Percentiles rank a stretch among this genome's conserved stretches.
phyloP scores from a whole-genome alignment of 352 stramenopile species.

The Globisporangium polare region DNA sequence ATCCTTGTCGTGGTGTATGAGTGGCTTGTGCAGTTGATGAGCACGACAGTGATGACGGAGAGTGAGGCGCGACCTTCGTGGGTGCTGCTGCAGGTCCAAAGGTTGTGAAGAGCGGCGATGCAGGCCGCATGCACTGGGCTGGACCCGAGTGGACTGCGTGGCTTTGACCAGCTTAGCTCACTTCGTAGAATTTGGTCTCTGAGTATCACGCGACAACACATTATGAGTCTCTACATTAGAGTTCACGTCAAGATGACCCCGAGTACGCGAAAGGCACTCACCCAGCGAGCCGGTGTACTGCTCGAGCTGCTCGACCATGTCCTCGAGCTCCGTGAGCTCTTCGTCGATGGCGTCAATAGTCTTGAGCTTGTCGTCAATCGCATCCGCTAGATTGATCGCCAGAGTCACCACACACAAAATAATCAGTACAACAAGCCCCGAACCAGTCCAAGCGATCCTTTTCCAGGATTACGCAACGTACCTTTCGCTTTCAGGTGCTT shows the following conservation, averaged over 20 bases:
- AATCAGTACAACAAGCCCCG: not conserved
- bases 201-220: constrained; percentile 3
- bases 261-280: constrained; percentile 22
- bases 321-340: constrained; percentile 80
- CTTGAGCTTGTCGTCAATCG: constrained; percentile 72
- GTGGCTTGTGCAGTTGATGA: no score
- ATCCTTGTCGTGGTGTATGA: not conserved
- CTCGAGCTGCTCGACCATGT: constrained; percentile 86
- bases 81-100: not conserved
- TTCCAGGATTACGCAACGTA: no score
- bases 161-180: constrained; percentile 24
- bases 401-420: not conserved
- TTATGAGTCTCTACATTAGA: not conserved
- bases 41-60: no score
- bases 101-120: no score
- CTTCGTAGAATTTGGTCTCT: constrained; percentile 77
- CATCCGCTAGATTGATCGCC: constrained; percentile 24
- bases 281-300: constrained; percentile 70
- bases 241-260: no score
- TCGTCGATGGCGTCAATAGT: constrained; percentile 82
- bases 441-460: no score
- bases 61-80: not conserved
- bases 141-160: not conserved
- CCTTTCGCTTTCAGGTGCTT: constrained; percentile 66
- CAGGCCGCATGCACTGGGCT: not conserved